Evolutionary conservation across 1,284 basidiomycete genomes (phyloP).

Genomic region (Apiotrichum montevideense): DNA sequence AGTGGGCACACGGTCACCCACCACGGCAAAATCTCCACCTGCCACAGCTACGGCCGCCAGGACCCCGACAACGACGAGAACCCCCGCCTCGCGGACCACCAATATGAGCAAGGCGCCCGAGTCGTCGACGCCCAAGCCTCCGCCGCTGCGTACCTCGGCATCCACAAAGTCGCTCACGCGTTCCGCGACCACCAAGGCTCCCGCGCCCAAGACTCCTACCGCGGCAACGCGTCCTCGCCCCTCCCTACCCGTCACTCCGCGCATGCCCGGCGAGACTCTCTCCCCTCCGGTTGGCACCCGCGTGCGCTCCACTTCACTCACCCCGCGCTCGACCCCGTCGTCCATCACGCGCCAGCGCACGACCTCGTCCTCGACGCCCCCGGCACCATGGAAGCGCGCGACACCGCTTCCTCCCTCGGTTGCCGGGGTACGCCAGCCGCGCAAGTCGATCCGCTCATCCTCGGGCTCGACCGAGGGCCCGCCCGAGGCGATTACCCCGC

Average conservation of each 20-base stretch:
- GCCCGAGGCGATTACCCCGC: constrained; percentile 28
- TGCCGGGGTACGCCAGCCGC: constrained; percentile 11
- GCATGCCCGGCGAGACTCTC: constrained; percentile 2
- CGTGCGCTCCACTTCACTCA: constrained; percentile 9
- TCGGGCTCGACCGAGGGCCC: constrained; percentile 32
- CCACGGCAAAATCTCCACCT: not conserved
- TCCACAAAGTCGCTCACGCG: constrained; percentile 4
- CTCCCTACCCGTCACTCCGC: constrained; percentile 1
- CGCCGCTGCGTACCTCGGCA: not conserved
- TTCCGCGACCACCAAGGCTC: not conserved
- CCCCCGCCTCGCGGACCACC: constrained; percentile 1
- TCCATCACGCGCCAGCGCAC: constrained; percentile 9
- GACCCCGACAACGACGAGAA: too few species aligned
- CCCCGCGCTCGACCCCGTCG: constrained; percentile 3
- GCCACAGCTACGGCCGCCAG: not conserved
- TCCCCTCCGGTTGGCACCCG: not conserved
- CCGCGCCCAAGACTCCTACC: not conserved
- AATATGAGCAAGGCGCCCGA: constrained; percentile 1
- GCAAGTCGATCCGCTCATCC: constrained; percentile 21
- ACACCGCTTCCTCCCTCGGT: constrained; percentile 14
- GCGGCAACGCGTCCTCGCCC: not conserved
- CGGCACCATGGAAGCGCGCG: constrained; percentile 19
- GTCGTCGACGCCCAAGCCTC: not conserved
- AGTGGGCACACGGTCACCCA: not conserved
- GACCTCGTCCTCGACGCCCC: constrained; percentile 1